phyloP scores from a whole-genome alignment of 2,329 filamentous ascomycete genomes.

The Pezicula radicicola region DNA sequence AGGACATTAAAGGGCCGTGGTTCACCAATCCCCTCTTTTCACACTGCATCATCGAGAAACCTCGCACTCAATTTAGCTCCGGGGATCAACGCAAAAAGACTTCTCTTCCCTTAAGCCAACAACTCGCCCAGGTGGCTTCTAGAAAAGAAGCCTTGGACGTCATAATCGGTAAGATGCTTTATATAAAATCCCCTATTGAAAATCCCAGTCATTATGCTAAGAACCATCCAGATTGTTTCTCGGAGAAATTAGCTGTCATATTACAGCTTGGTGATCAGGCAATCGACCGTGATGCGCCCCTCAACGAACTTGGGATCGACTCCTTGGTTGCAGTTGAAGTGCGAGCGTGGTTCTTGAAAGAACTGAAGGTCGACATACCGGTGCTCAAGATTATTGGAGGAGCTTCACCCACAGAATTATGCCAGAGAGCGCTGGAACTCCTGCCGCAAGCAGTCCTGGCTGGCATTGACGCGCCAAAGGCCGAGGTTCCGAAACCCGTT shows the following conservation, averaged over 20 bases:
- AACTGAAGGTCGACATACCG: constrained; percentile 39
- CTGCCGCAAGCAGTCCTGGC: constrained; percentile 1
- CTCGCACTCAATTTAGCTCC: neutral
- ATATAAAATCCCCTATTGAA: neutral
- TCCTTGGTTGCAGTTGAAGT: constrained; percentile 6
- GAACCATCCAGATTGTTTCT: neutral
- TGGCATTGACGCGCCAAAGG: neutral
- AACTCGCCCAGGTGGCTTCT: neutral
- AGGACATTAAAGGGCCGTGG: constrained; percentile 8
- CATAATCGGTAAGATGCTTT: neutral
- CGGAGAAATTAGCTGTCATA: neutral
- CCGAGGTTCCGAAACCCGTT: neutral
- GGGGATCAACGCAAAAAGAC: neutral
- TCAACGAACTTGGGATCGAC: constrained; percentile 30
- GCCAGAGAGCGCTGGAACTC: neutral
- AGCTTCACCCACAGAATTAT: constrained; percentile 16
- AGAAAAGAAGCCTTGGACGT: neutral
- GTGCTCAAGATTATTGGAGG: constrained; percentile 42
- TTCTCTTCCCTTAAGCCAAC: neutral
- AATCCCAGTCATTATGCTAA: neutral
- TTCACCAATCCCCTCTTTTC: constrained; percentile 13
- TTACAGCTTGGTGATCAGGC: neutral
- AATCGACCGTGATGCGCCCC: constrained; percentile 10
- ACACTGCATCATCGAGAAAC: neutral
- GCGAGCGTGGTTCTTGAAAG: constrained; percentile 42